Conservation (phyloP, 495 filamentous ascomycete species). For the Daldinia loculata region DNA sequence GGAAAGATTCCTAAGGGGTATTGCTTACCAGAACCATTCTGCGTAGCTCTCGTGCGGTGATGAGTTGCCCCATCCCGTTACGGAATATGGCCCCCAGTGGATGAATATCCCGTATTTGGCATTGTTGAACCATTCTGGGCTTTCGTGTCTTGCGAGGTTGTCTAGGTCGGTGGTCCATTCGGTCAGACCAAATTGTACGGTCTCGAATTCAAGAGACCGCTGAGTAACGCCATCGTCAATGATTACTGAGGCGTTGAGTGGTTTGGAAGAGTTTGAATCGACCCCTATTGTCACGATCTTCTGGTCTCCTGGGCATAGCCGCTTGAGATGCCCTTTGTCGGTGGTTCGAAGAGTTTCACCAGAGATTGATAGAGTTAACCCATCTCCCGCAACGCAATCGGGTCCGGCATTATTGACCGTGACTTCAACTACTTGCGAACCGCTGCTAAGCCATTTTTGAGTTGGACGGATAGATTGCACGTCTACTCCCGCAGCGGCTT, state of each 20-base stretch:
- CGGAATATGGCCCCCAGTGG: slow-evolving; percentile 64
- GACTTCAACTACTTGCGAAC: slow-evolving; percentile 61
- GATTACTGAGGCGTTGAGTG: slow-evolving; percentile 27
- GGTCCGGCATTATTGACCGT: slow-evolving; percentile 60
- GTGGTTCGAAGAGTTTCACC: slow-evolving; percentile 53
- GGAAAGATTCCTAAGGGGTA: too few relatives aligned
- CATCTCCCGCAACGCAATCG: slow-evolving; percentile 52
- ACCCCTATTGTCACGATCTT: slow-evolving; percentile 59
- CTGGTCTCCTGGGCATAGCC: slow-evolving; percentile 63
- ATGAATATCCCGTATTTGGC: slow-evolving; percentile 67
- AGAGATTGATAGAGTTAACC: slow-evolving; percentile 49
- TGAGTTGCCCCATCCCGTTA: slow-evolving; percentile 64
- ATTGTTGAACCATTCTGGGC: slow-evolving; percentile 62
- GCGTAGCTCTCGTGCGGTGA: slow-evolving; percentile 61
- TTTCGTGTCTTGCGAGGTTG: slow-evolving; percentile 56
- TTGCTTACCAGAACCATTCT: slow-evolving; percentile 58
- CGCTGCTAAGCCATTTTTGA: slow-evolving; percentile 56
- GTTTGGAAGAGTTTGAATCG: slow-evolving; percentile 25
- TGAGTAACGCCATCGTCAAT: slow-evolving; percentile 8
- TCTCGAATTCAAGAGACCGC: slow-evolving; percentile 9
- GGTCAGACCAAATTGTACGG: slow-evolving; percentile 42
- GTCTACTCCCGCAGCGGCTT: slow-evolving; percentile 30
- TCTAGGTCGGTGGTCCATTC: slow-evolving; percentile 45
- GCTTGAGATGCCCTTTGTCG: slow-evolving; percentile 52
- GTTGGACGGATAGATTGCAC: slow-evolving; percentile 63